phyloP scores from a whole-genome alignment of 768 basidiomycete species.

The Tulasnella sp. region DNA sequence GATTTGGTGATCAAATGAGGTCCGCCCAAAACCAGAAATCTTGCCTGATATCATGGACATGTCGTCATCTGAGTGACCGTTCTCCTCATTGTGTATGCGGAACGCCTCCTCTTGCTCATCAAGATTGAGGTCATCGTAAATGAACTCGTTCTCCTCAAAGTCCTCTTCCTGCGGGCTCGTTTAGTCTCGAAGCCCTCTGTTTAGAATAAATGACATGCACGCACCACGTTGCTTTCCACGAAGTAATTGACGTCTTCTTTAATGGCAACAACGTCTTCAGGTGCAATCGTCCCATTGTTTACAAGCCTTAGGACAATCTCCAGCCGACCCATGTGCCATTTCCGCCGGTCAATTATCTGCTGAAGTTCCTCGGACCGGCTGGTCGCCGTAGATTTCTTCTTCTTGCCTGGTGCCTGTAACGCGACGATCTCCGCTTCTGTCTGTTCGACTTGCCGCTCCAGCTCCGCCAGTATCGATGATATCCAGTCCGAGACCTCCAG shows the following conservation, averaged over 20 bases:
- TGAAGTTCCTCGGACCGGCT: constrained; percentile 79
- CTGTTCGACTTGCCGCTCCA: constrained; percentile 84
- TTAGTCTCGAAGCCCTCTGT: constrained; percentile 12
- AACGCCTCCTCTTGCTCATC: constrained; percentile 96
- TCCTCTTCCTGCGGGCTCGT: constrained; percentile 65
- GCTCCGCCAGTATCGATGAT: constrained; percentile 77
- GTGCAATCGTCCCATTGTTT: constrained; percentile 80
- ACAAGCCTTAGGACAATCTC: constrained; percentile 88
- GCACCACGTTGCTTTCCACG: constrained; percentile 86
- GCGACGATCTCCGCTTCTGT: constrained; percentile 92
- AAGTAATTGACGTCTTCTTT: constrained; percentile 96
- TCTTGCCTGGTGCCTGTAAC: constrained; percentile 59
- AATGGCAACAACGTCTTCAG: constrained; percentile 68
- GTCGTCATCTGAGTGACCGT: constrained; percentile 61
- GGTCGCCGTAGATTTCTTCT: constrained; percentile 59
- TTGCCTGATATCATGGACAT: constrained; percentile 40
- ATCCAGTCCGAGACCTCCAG: constrained; percentile 77
- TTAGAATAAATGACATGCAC: constrained; percentile 27
- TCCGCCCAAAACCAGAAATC: too few species aligned
- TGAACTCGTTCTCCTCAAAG: constrained; percentile 93
- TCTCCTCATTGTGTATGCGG: constrained; percentile 55
- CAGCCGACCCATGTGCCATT: constrained; percentile 88
- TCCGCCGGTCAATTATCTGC: constrained; percentile 78
- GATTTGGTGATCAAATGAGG: too few species aligned
- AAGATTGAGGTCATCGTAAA: constrained; percentile 95